phyloP scores from a whole-genome alignment of 1,139 yeast genomes.

The Zygosaccharomyces pseudobailii region DNA sequence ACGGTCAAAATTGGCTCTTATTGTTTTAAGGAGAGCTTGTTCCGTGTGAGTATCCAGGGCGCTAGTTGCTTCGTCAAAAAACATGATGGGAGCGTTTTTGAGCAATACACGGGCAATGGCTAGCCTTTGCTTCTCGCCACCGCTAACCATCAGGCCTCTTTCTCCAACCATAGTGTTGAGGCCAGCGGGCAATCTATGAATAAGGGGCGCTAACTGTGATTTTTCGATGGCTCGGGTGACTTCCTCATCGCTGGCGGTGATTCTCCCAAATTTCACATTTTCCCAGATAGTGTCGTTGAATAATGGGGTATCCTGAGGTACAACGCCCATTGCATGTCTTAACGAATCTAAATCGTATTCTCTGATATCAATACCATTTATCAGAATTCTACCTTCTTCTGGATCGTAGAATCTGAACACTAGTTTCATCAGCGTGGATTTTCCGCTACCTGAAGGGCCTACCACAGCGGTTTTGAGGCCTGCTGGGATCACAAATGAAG shows the following conservation, averaged over 20 bases:
- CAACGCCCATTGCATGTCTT: constrained; percentile 77
- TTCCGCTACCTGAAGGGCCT: constrained; percentile 95
- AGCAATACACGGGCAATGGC: constrained; percentile 87
- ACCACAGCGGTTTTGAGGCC: constrained; percentile 90
- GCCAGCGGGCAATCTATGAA: constrained; percentile 77
- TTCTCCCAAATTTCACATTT: constrained; percentile 81
- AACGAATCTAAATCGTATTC: constrained; percentile 72
- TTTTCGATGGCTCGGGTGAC: constrained; percentile 57
- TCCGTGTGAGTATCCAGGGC: constrained; percentile 97
- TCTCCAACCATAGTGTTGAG: constrained; percentile 90
- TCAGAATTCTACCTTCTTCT: constrained; percentile 64
- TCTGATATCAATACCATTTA: constrained; percentile 87
- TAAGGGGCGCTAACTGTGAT: constrained; percentile 64
- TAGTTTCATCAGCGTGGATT: constrained; percentile 79
- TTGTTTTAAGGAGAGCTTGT: constrained; percentile 70
- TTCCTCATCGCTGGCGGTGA: constrained; percentile 70
- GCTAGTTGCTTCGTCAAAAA: constrained; percentile 95
- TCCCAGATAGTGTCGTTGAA: constrained; percentile 88
- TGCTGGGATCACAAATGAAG: constrained; percentile 80
- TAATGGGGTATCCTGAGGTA: constrained; percentile 95
- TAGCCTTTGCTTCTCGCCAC: constrained; percentile 94
- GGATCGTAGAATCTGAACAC: constrained; percentile 90
- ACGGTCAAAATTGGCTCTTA: constrained; percentile 56
- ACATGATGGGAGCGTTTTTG: constrained; percentile 83
- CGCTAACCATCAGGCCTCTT: constrained; percentile 96